These are phyloP conservation scores for Russula dissimulans DNA, from an alignment of 768 basidiomycete species.

Conservation along the genomic window DNA sequence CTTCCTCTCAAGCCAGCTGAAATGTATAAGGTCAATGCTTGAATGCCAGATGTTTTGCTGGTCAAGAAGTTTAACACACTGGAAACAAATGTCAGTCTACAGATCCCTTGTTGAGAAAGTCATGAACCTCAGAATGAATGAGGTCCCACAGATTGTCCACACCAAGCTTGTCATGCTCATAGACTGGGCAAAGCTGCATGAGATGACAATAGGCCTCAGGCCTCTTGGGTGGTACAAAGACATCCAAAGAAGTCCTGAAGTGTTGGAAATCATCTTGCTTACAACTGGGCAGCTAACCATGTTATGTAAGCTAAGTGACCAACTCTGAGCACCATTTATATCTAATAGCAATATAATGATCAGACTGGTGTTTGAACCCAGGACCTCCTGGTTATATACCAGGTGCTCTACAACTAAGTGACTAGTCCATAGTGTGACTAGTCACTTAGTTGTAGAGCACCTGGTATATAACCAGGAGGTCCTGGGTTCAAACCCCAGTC, in stretches of 20 bases:
- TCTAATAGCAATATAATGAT: too few relatives aligned
- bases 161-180: background rate
- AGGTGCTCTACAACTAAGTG: too few relatives aligned
- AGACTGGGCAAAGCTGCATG: background rate
- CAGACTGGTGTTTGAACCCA: too few relatives aligned
- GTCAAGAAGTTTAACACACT: slow-evolving; percentile 9
- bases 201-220: background rate
- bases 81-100: background rate
- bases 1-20: slow-evolving; percentile 10
- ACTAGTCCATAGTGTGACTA: too few relatives aligned
- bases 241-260: background rate
- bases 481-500: too few relatives aligned
- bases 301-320: too few relatives aligned
- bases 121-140: background rate
- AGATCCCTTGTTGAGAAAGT: background rate
- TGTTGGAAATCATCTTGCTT: background rate
- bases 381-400: too few relatives aligned
- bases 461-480: too few relatives aligned
- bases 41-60: background rate
- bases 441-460: too few relatives aligned
- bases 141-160: background rate
- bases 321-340: too few relatives aligned
- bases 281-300: too few relatives aligned
- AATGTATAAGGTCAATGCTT: slow-evolving; percentile 3
- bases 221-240: background rate